Evolutionary conservation across 2,329 filamentous ascomycete species (phyloP).

Genomic region (Colletotrichum sp.): DNA sequence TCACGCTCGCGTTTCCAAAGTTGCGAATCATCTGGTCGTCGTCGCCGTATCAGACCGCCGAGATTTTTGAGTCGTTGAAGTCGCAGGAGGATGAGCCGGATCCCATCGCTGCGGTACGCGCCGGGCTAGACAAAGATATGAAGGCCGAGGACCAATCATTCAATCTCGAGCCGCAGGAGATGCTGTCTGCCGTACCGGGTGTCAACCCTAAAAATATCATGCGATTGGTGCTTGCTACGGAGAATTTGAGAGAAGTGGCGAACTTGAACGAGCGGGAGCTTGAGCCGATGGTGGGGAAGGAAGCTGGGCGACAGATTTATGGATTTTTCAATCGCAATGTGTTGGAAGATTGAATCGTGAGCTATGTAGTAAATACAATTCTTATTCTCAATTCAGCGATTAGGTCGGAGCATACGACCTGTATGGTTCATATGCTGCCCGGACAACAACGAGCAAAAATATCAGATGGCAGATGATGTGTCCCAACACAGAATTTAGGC

Average conservation of each 20-base stretch:
- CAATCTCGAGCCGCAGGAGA: conserved; percentile 86
- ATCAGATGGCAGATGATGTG: background rate
- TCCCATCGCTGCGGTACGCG: conserved; percentile 82
- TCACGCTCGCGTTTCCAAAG: conserved; percentile 89
- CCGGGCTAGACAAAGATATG: conserved; percentile 74
- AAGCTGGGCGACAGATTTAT: conserved; percentile 77
- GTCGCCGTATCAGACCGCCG: conserved; percentile 92
- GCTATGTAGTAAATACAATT: too few relatives aligned
- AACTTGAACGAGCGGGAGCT: conserved; percentile 83
- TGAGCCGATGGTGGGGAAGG: conserved; percentile 75
- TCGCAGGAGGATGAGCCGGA: conserved; percentile 89
- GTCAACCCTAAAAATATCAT: conserved; percentile 81
- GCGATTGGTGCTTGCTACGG: conserved; percentile 73
- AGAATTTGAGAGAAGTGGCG: conserved; percentile 81
- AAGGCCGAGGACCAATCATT: conserved; percentile 74
- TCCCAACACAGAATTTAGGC: background rate
- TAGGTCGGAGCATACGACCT: background rate
- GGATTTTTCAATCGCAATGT: conserved; percentile 78
- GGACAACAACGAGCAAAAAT: background rate
- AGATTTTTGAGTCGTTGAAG: conserved; percentile 95
- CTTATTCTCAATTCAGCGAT: background rate
- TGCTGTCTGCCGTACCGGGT: conserved; percentile 85
- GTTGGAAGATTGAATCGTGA: conserved; percentile 51
- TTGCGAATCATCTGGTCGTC: conserved; percentile 94
- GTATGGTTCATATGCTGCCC: background rate